Conservation (phyloP, 2,329 filamentous ascomycete species). For the Curvularia sp. region DNA sequence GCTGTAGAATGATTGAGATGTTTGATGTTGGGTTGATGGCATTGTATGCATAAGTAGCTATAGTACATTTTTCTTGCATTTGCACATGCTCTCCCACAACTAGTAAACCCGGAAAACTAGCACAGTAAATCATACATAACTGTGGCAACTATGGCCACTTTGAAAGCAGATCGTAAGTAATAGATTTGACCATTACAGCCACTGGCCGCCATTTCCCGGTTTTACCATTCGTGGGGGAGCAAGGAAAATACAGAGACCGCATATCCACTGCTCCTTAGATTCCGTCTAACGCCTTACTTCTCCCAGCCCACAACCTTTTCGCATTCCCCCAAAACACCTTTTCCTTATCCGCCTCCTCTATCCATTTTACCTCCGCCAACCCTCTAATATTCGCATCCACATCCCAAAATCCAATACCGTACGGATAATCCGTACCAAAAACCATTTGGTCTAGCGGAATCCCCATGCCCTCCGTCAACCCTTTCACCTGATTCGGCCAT, state of each 20-base stretch:
- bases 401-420: conserved; percentile 50
- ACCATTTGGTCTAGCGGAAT: conserved; percentile 42
- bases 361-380: conserved; percentile 32
- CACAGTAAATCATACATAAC: no score
- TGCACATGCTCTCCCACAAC: no score
- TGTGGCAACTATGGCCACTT: no score
- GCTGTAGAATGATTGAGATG: no score
- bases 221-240: no score
- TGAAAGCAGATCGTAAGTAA: no score
- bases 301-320: conserved; percentile 36
- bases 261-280: not conserved
- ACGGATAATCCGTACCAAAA: conserved; percentile 51
- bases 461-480: conserved; percentile 43
- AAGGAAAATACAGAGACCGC: no score
- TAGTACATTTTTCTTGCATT: no score
- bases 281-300: conserved; percentile 18
- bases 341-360: conserved; percentile 35
- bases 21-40: not conserved
- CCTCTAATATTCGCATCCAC: conserved; percentile 43
- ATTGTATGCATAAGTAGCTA: not conserved
- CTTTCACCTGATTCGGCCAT: conserved; percentile 47
- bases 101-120: no score
- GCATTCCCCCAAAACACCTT: conserved; percentile 39
- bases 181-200: no score
- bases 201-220: no score